phyloP scores from a whole-genome alignment of 495 filamentous ascomycete genomes.

The Letharia columbiana region DNA sequence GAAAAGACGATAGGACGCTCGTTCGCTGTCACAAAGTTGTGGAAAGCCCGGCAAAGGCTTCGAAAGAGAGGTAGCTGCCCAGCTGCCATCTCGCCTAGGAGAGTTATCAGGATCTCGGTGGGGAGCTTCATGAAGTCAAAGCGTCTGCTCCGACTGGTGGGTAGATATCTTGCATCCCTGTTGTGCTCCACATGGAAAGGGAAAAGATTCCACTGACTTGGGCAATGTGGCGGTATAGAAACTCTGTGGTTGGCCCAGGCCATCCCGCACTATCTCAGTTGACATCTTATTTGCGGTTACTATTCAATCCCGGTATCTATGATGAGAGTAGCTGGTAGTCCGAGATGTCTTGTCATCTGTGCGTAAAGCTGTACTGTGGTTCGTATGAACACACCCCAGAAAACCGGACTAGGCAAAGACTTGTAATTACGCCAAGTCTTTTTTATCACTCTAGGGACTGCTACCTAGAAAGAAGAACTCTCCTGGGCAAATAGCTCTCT shows the following conservation, averaged over 20 bases:
- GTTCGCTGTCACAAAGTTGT: neutral
- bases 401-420: no score
- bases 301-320: no score
- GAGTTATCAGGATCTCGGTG: neutral
- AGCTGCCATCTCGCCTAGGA: neutral
- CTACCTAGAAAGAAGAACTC: no score
- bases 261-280: neutral
- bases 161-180: neutral
- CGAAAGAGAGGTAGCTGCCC: neutral
- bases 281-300: neutral
- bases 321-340: no score
- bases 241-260: neutral
- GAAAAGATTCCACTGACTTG: neutral
- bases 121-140: neutral
- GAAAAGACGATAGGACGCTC: neutral
- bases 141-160: neutral
- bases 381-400: no score
- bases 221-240: neutral
- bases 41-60: neutral
- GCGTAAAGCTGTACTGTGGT: no score
- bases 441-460: no score
- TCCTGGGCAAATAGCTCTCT: no score
- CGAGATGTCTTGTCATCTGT: no score
- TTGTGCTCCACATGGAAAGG: neutral
- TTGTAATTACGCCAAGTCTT: no score